These are phyloP conservation scores for Clohesyomyces aquaticus DNA, from an alignment of 495 filamentous ascomycete genomes.

Conservation along the genomic window DNA sequence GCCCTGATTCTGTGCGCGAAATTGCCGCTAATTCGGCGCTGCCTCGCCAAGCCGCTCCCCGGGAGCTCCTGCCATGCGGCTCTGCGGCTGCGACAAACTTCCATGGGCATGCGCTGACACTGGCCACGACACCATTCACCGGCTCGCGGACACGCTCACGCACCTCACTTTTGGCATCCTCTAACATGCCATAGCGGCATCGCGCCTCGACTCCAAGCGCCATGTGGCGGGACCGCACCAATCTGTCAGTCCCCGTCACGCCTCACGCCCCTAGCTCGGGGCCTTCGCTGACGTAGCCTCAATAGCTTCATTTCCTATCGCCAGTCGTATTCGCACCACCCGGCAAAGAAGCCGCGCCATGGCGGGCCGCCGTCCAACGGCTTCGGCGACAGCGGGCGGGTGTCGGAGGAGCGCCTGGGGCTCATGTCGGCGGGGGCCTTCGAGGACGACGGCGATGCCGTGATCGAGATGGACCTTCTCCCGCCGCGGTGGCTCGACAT, in stretches of 20 bases:
- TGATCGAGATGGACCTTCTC: constrained; percentile 98
- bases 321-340: constrained; percentile 95
- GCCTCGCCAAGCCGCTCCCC: background rate
- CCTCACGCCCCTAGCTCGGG: constrained; percentile 10
- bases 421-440: constrained; percentile 79
- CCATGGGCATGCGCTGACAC: background rate
- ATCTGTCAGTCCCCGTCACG: constrained; percentile 66
- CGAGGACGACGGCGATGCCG: constrained; percentile 86
- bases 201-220: constrained; percentile 46
- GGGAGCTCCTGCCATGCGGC: constrained; percentile 16
- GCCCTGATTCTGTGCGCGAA: background rate
- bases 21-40: constrained; percentile 10
- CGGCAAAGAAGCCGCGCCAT: constrained; percentile 79
- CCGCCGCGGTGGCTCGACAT: constrained; percentile 96
- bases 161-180: background rate
- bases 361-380: constrained; percentile 67
- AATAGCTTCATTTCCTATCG: constrained; percentile 95
- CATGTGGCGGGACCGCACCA: constrained; percentile 98
- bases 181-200: constrained; percentile 36
- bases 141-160: background rate
- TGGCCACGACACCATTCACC: background rate
- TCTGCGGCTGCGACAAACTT: constrained; percentile 18
- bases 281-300: constrained; percentile 29
- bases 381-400: constrained; percentile 65
- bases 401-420: constrained; percentile 79